These are phyloP conservation scores for Pinus taeda DNA, from an alignment of 75 land plant genomes.

Conservation along the genomic window DNA sequence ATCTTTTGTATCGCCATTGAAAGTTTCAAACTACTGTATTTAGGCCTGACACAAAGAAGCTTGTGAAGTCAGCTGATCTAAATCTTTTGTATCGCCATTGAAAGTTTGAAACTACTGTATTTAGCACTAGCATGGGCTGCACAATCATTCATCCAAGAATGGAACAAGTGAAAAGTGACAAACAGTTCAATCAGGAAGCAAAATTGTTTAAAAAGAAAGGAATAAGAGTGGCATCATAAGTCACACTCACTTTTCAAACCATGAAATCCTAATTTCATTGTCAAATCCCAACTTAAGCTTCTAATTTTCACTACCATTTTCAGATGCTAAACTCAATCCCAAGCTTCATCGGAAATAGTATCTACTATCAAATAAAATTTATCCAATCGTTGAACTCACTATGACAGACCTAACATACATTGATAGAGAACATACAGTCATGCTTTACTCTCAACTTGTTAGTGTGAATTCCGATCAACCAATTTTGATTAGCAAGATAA, in stretches of 20 bases:
- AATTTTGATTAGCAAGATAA: not conserved
- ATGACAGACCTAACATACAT: not conserved
- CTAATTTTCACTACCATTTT: too few species aligned
- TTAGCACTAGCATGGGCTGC: not conserved
- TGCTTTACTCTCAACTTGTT: too few species aligned
- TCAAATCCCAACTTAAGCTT: not conserved
- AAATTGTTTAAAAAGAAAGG: not conserved
- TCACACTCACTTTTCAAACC: not conserved
- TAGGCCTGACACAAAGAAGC: constrained; percentile 37
- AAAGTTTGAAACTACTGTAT: not conserved
- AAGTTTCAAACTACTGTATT: too few species aligned
- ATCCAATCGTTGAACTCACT: not conserved
- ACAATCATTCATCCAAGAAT: not conserved
- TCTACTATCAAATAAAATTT: not conserved
- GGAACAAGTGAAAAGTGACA: not conserved
- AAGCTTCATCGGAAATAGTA: not conserved
- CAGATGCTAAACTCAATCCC: not conserved
- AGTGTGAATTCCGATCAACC: too few species aligned
- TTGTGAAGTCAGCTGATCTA: not conserved
- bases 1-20: not conserved
- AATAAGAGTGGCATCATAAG: not conserved
- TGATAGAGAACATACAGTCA: not conserved
- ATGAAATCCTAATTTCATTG: not conserved
- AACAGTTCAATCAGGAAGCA: not conserved
- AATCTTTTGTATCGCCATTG: not conserved